These are phyloP conservation scores for Flagelloscypha sp. DNA, from an alignment of 768 basidiomycete genomes.

Conservation along the genomic window DNA sequence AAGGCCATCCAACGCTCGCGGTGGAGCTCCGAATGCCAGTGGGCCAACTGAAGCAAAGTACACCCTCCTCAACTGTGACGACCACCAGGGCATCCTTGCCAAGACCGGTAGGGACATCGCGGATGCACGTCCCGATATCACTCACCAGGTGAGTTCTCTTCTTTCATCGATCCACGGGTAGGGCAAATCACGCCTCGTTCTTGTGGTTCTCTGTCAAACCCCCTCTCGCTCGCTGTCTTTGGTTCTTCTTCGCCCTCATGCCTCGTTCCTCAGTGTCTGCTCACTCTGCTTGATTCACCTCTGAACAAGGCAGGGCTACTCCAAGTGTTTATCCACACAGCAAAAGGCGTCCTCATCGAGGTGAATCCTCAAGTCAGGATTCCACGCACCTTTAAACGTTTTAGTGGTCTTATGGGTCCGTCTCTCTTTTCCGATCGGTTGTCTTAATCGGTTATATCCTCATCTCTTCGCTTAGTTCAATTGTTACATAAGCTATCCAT, in stretches of 20 bases:
- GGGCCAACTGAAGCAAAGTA: slow-evolving; percentile 85
- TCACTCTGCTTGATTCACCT: slow-evolving; percentile 95
- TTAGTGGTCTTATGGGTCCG: slow-evolving; percentile 96
- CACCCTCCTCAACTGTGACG: slow-evolving; percentile 94
- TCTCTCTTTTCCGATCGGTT: slow-evolving; percentile 4
- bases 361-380: slow-evolving; percentile 98
- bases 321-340: slow-evolving; percentile 97
- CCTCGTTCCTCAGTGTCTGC: slow-evolving; percentile 58
- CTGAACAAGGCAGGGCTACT: slow-evolving; percentile 94
- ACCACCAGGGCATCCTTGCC: slow-evolving; percentile 96
- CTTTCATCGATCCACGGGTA: too few relatives aligned
- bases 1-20: slow-evolving; percentile 36
- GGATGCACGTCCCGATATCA: slow-evolving; percentile 98
- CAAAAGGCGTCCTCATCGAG: slow-evolving; percentile 92
- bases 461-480: slow-evolving; percentile 74
- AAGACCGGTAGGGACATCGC: slow-evolving; percentile 98
- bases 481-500: slow-evolving; percentile 93
- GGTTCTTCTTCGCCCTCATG: slow-evolving; percentile 2
- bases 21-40: slow-evolving; percentile 40
- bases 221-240: slow-evolving; percentile 5
- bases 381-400: slow-evolving; percentile 96
- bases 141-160: slow-evolving; percentile 71
- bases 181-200: too few relatives aligned
- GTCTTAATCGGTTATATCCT: slow-evolving; percentile 7
- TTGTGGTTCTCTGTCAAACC: slow-evolving; percentile 1